Base-by-base conservation (phyloP, 129 eudicot species). In the Helichrysum umbraculigerum region DNA sequence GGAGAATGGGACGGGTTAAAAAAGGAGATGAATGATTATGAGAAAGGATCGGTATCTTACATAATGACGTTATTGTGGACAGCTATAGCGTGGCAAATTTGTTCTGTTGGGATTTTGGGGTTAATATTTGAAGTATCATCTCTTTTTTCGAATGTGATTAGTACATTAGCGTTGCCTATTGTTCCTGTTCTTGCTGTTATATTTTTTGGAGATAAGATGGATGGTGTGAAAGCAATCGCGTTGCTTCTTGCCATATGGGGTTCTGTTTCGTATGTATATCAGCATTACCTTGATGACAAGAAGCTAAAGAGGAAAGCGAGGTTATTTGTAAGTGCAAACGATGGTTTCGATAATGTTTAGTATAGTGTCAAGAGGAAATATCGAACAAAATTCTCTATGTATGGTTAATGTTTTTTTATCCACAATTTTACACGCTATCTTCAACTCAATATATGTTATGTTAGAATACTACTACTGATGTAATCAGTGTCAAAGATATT, bases 181-280 rank as follows among this genome's bases (percentile, higher is more conserved):
- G 79, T 84, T 77, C 95, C 95, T 12, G 63, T 89, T 51, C 85
- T 82, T 51, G 91, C 95, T 2, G 91, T 87, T 64, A 62, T 86
- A 14, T 84, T 82, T 71, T 82, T 86, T 32, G 76, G 76, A 39
- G 91, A 89, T 72, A 84, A 82, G 52, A 89, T 89, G 91, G 81
- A 86, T 71, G 95, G 95, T 10, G 81, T 86, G 74, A 89, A 89
- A 78, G 86, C 86, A 16, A 78, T 86, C 1, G 34, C 87, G 10
- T 72, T 89, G 72, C 42, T 86, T 52, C 81, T 89, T 21, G 91
- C 91, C 4, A 29, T 86, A 9, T 89, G 95, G 95, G 95, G 89
- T 1, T 89, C 88, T 37, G 57, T 78, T 71, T 89, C 89, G 10
- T 86, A 89, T 58, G 76, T 84, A 12, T 89, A 86, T 78, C 90